phyloP scores from a whole-genome alignment of 306 rosid species.

The Crotalaria pallida region DNA sequence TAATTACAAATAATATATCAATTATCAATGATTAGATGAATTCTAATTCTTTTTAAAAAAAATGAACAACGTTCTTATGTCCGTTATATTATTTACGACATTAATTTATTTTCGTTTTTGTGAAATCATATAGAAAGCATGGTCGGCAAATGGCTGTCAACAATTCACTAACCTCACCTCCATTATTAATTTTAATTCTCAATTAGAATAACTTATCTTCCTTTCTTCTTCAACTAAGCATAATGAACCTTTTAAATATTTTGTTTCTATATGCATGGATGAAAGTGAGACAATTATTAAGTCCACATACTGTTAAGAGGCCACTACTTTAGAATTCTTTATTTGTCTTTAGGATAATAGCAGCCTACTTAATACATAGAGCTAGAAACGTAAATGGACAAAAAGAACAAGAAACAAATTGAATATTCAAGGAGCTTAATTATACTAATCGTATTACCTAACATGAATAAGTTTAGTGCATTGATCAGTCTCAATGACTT shows the following conservation, averaged over 20 bases:
- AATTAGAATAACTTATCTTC: background rate
- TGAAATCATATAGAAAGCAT: background rate
- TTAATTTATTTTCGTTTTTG: background rate
- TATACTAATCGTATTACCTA: slow-evolving; percentile 20
- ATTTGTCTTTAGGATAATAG: background rate
- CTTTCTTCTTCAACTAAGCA: background rate
- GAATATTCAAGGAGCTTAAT: slow-evolving; percentile 5
- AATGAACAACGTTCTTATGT: background rate
- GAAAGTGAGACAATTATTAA: slow-evolving; percentile 27
- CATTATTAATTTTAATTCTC: background rate
- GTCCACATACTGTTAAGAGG: background rate
- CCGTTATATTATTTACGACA: background rate
- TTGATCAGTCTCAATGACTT: slow-evolving; percentile 28
- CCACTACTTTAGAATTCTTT: background rate
- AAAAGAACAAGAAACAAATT: background rate
- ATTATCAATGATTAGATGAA: too few relatives aligned
- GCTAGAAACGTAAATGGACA: background rate
- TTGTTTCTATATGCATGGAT: slow-evolving; percentile 11
- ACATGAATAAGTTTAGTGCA: slow-evolving; percentile 24
- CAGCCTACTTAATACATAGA: background rate
- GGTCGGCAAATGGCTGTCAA: slow-evolving; percentile 17
- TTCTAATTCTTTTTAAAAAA: too few relatives aligned
- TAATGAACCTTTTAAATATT: background rate
- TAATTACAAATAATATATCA: too few relatives aligned
- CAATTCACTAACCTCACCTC: background rate